Base-by-base conservation (phyloP, 352 stramenopile genomes). In the Phytopythium boreale region DNA sequence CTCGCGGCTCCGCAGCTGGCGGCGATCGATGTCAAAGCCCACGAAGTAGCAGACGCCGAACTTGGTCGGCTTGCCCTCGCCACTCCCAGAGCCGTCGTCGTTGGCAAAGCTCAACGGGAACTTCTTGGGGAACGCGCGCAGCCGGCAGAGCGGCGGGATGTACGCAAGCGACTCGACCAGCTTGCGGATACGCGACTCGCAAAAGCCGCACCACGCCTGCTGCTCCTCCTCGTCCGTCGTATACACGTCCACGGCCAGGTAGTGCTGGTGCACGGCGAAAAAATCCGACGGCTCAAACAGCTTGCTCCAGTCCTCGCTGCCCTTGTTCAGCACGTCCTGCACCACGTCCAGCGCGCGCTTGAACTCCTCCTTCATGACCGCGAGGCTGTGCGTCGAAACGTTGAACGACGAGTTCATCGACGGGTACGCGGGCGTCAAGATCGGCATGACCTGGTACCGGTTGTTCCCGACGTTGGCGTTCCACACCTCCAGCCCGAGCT, bases 361-460 rank as follows among this genome's bases (percentile, higher is more conserved):
- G 57, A 98, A 88, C 75, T 99, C 96, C 27, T 98, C 85, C 67
- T 97, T 95, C 74, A 99, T 98, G 29, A 98, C 85, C 27, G 92
- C 76, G n/a, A 98, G 75, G 66, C 97, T 98, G 64, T 97, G 92
- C 39, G 86, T 80, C 59, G 91, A 98, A 51, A 99, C 97, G 72
- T 98, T 99, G 78, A 98, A 99, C 20, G 97, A 98, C 27, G 96
- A 99, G 79, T 99, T 99, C 97, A 99, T 99, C 29, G 89, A 97
- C 49, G 98, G 98, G 77, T 99, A 99, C 56, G 95, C 96, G 6
- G 98, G 98, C 26, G 98, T 99, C 63, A 99, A 79, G 59, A 99
- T 99, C 27, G 97, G 97, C 97, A 99, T 99, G 20, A 99, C 79
- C 74, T 99, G 96, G 61, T 44, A 86, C 77, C 79, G 77, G 68